These are phyloP conservation scores for Pleurotus tuoliensis DNA, from an alignment of 768 basidiomycete species.

Conservation along the genomic window DNA sequence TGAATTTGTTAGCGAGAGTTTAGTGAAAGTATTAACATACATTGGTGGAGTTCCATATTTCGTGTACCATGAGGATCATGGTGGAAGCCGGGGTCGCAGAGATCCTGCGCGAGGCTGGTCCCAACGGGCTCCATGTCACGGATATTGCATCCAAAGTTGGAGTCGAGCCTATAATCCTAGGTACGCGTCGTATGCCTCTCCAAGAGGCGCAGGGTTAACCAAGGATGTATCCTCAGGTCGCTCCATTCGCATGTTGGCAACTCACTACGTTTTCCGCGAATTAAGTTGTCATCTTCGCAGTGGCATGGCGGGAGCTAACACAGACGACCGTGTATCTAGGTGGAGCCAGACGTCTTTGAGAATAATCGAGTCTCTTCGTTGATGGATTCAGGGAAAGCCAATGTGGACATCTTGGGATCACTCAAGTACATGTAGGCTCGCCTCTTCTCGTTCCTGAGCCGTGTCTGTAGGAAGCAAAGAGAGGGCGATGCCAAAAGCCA, in stretches of 20 bases:
- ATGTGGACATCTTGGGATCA: conserved; percentile 11
- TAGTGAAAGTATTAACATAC: not conserved
- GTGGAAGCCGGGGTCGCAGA: conserved; percentile 16
- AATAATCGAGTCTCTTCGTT: conserved; percentile 27
- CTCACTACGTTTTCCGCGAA: conserved; percentile 29
- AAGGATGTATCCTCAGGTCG: conserved; percentile 14
- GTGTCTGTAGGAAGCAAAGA: conserved; percentile 1
- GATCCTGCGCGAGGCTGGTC: conserved; percentile 19
- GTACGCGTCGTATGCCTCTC: not conserved
- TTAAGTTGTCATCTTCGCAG: not conserved
- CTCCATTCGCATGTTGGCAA: conserved; percentile 27
- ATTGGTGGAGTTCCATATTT: conserved; percentile 12
- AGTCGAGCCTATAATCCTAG: conserved; percentile 17
- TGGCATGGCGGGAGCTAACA: no score
- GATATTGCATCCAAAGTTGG: conserved; percentile 22
- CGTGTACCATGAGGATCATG: conserved; percentile 13
- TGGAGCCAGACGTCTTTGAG: conserved; percentile 21
- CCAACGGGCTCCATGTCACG: conserved; percentile 23
- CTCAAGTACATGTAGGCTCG: conserved; percentile 10
- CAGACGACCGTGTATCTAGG: not conserved
- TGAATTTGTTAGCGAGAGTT: not conserved
- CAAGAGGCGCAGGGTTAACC: no score
- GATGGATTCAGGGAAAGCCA: conserved; percentile 21
- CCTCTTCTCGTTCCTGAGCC: not conserved
- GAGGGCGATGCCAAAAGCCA: not conserved